Evolutionary conservation across 345 rosid species (phyloP), one percentile per base, ranked within the genome.

Genomic region (Acer negundo): DNA sequence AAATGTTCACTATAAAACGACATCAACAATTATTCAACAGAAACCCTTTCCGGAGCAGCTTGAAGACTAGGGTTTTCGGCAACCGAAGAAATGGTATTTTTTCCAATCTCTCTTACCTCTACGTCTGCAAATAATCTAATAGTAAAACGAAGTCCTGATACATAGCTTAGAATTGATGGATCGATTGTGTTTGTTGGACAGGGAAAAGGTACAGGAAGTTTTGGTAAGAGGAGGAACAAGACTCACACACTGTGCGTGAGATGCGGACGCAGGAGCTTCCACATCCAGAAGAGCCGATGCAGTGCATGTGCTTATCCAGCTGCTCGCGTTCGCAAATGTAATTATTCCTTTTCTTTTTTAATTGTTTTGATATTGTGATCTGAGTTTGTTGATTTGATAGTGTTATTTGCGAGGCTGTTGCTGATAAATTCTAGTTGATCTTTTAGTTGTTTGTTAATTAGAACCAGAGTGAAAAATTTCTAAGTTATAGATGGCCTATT

Each of bases 201-300:
- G 94, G 91, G 90, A 11, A 91, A 91, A 86, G 96, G 96, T 74
- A 91, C 94, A 2, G 96, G 94, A 73, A 90, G 93, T 80, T 91
- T 91, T 77, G 94, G 96, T 1, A 88, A 91, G 91, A 81, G 96
- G 68, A 90, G 96, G 79, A 92, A 92, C 87, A 92, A 92, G 88
- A 92, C 94, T 67, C 92, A 92, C 78, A 92, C 97, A 0, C 91
- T 92, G 73, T 92, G 97, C 67, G 92, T 92, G 6, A 85, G 97
- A 84, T 92, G 97, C 81, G 97, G 97, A 51, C 97, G 94, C 74
- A 90, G 94, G 16, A 88, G 92, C 84, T 92, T 90, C 83, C 97
- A 92, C 79, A 87, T 92, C 74, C 97, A 92, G 86, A 92, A 90
- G 91, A 89, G 96, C 72, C 91, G 96, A 23, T 90, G 96, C 79